Evolutionary conservation across 768 basidiomycete genomes (phyloP).

Genomic region (Scleroderma citrinum): DNA sequence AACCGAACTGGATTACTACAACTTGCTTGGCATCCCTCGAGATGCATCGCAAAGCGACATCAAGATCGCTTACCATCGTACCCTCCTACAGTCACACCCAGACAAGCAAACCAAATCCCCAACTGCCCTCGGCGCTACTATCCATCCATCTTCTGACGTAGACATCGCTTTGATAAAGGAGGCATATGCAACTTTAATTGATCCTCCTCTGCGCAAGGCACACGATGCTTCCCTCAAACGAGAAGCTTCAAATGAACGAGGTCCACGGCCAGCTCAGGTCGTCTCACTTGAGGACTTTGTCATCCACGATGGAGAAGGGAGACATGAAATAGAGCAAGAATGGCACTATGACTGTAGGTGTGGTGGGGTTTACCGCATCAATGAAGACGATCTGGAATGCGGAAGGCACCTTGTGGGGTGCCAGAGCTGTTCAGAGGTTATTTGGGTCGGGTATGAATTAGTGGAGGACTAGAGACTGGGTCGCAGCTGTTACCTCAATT

Average conservation of each 20-base stretch:
- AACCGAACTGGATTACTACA: constrained; percentile 46
- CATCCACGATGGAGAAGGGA: constrained; percentile 19
- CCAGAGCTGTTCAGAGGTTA: constrained; percentile 69
- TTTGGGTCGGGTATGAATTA: constrained; percentile 82
- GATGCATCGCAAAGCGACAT: constrained; percentile 50
- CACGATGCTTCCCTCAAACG: constrained; percentile 39
- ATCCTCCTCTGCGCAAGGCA: constrained; percentile 38
- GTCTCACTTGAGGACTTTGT: constrained; percentile 73
- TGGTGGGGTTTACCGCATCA: constrained; percentile 59
- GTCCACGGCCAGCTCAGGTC: constrained; percentile 68
- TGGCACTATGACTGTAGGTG: constrained; percentile 72
- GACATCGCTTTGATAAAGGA: constrained; percentile 60
- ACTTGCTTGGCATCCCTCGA: constrained; percentile 45
- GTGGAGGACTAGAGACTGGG: constrained; percentile 27
- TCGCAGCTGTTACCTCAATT: background rate
- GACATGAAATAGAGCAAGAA: constrained; percentile 18
- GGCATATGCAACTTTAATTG: constrained; percentile 59
- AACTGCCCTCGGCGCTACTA: constrained; percentile 16
- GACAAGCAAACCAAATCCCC: constrained; percentile 37
- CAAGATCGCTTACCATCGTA: constrained; percentile 65
- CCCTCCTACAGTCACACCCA: constrained; percentile 61
- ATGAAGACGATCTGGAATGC: constrained; percentile 53
- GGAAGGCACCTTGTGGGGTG: constrained; percentile 73
- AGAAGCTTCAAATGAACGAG: constrained; percentile 12
- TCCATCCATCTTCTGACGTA: constrained; percentile 7